Conservation (phyloP, 176 grass and related monocot species). For the Rhipidocladum racemiflorum region DNA sequence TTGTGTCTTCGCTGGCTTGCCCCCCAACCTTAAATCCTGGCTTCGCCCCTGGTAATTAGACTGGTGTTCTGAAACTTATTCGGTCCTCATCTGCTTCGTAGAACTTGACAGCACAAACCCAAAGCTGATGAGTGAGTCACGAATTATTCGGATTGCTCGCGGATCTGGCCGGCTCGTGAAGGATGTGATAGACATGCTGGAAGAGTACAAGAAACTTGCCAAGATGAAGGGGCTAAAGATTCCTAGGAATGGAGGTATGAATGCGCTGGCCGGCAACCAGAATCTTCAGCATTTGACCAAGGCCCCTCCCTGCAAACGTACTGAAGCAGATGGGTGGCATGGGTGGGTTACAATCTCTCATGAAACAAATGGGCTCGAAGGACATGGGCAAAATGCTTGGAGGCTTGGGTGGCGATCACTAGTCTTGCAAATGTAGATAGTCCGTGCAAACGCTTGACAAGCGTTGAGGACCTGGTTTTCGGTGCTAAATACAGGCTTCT, state of each 20-base stretch:
- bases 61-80: neutral
- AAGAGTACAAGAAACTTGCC: constrained; percentile 79
- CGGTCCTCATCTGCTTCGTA: constrained; percentile 6
- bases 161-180: constrained; percentile 58
- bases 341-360: constrained; percentile 50
- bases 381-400: constrained; percentile 52
- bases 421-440: neutral
- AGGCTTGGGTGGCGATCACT: constrained; percentile 15
- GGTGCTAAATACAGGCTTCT: neutral
- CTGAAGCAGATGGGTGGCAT: constrained; percentile 77
- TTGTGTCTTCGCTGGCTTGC: no score
- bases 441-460: neutral
- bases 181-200: constrained; percentile 73
- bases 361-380: constrained; percentile 71
- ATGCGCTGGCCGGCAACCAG: constrained; percentile 37
- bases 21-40: no score
- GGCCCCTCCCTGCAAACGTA: constrained; percentile 53
- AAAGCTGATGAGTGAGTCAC: constrained; percentile 73
- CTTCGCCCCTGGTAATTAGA: no score
- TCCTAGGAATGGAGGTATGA: constrained; percentile 62
- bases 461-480: neutral
- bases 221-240: constrained; percentile 74
- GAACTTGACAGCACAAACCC: constrained; percentile 83
- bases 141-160: constrained; percentile 54
- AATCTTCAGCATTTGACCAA: constrained; percentile 57